These are phyloP conservation scores for Dactylellina parvicollis DNA, from an alignment of 2,329 filamentous ascomycete species.

Conservation along the genomic window DNA sequence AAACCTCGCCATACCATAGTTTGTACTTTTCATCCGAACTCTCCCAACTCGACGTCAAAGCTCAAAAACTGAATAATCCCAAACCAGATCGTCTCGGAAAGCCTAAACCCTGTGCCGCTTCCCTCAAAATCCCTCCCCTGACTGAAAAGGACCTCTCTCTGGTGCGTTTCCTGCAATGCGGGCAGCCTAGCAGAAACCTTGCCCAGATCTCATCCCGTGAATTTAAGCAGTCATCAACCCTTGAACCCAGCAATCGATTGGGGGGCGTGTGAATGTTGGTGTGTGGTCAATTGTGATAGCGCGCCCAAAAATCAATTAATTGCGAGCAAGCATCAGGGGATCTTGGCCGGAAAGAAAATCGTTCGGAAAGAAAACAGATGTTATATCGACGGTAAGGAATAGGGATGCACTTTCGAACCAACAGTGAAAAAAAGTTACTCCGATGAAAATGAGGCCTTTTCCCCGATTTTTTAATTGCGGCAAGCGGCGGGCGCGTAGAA, in stretches of 20 bases:
- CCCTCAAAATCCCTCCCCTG: background rate
- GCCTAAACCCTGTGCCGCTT: slow-evolving; percentile 14
- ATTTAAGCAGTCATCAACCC: background rate
- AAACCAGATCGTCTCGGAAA: no score
- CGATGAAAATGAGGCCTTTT: background rate
- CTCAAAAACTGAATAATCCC: slow-evolving; percentile 8
- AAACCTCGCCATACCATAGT: no score
- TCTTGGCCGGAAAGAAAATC: background rate
- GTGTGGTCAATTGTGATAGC: no score
- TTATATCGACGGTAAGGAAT: background rate
- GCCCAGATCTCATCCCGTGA: slow-evolving; percentile 19
- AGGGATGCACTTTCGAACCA: no score
- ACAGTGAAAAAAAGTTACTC: no score
- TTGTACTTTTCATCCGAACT: background rate
- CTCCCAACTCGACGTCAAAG: slow-evolving; percentile 3
- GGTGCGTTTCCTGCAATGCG: slow-evolving; percentile 36
- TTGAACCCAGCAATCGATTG: slow-evolving; percentile 25
- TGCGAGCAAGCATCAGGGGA: background rate
- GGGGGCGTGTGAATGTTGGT: no score
- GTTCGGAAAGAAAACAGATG: no score
- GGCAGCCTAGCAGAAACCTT: slow-evolving; percentile 15
- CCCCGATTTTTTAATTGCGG: background rate
- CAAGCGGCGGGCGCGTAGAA: background rate
- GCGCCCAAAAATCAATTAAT: no score
- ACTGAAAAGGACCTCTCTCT: background rate